These are phyloP conservation scores for Silene coronaria DNA, from an alignment of 179 eudicot species.

Conservation along the genomic window DNA sequence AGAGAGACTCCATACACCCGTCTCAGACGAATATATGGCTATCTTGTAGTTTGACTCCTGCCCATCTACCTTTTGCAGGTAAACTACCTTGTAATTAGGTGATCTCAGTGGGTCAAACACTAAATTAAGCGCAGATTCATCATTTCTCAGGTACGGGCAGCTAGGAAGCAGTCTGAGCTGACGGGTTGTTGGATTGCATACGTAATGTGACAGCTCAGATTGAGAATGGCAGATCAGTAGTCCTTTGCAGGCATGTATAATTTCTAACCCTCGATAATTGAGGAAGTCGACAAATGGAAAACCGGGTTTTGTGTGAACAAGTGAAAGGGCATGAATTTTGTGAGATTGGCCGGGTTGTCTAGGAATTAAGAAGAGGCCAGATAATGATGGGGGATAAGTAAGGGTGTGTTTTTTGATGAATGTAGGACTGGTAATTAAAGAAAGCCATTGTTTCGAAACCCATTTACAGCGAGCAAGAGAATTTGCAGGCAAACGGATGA, in stretches of 20 bases:
- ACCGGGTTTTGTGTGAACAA: conserved; percentile 3
- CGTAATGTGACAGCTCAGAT: conserved; percentile 12
- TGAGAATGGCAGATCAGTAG: conserved; percentile 20
- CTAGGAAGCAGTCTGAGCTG: conserved; percentile 17
- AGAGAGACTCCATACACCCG: conserved; percentile 14
- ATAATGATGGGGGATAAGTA: conserved; percentile 17
- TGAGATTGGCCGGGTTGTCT: conserved; percentile 13
- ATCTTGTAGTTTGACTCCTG: neutral
- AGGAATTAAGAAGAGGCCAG: conserved; percentile 28
- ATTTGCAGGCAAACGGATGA: conserved; percentile 15
- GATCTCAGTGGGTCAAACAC: conserved; percentile 24
- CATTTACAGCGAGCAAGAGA: conserved; percentile 17
- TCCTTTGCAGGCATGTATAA: conserved; percentile 28
- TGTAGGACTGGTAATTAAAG: conserved; percentile 9
- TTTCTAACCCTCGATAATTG: conserved; percentile 15
- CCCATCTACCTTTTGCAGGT: conserved; percentile 8
- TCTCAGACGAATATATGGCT: conserved; percentile 26
- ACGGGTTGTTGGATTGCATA: conserved; percentile 21
- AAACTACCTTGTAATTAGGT: conserved; percentile 25
- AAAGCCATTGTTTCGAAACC: conserved; percentile 23
- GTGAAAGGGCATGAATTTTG: conserved; percentile 6
- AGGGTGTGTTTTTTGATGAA: conserved; percentile 16
- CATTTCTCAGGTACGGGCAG: conserved; percentile 11
- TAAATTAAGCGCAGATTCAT: conserved; percentile 9
- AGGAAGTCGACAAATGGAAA: conserved; percentile 12